Percentiles rank a stretch among this genome's conserved stretches.
These are phyloP conservation scores for Silene coronaria DNA, from an alignment of 179 eudicot species.

Conservation along the genomic window DNA sequence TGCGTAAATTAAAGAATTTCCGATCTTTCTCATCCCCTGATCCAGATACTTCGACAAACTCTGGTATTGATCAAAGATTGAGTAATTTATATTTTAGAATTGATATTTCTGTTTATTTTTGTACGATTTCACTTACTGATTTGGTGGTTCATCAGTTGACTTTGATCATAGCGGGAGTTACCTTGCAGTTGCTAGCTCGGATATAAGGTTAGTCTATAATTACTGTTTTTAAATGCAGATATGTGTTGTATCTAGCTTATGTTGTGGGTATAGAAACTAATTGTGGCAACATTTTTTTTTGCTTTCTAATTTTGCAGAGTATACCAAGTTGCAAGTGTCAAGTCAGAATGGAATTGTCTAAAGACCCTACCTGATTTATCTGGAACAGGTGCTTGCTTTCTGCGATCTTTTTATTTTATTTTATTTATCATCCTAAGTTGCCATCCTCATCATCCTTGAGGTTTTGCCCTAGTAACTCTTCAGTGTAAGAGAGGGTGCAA, in stretches of 20 bases:
- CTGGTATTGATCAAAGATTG: constrained; percentile 43
- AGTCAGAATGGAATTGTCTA: constrained; percentile 84
- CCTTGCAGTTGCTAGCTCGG: constrained; percentile 84
- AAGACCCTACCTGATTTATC: constrained; percentile 90
- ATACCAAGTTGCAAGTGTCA: constrained; percentile 89
- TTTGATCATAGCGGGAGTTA: constrained; percentile 96
- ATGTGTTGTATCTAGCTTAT: neutral
- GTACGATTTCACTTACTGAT: constrained; percentile 2
- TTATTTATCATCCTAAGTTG: no score
- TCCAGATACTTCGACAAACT: constrained; percentile 63
- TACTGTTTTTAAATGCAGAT: neutral
- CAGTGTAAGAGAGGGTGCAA: neutral
- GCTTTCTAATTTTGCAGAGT: constrained; percentile 45
- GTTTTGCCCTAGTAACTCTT: neutral
- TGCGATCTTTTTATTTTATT: neutral
- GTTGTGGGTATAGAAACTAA: neutral
- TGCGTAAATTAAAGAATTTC: constrained; percentile 80
- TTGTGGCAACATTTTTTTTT: neutral
- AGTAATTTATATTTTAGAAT: neutral
- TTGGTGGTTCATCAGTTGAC: constrained; percentile 51
- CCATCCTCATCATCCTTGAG: neutral
- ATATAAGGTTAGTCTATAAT: constrained; percentile 54
- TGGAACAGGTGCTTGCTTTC: constrained; percentile 65
- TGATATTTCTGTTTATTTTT: neutral
- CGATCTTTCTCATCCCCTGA: constrained; percentile 74